These are phyloP conservation scores for Citrus glauca DNA, from an alignment of 345 rosid species.

Conservation along the genomic window DNA sequence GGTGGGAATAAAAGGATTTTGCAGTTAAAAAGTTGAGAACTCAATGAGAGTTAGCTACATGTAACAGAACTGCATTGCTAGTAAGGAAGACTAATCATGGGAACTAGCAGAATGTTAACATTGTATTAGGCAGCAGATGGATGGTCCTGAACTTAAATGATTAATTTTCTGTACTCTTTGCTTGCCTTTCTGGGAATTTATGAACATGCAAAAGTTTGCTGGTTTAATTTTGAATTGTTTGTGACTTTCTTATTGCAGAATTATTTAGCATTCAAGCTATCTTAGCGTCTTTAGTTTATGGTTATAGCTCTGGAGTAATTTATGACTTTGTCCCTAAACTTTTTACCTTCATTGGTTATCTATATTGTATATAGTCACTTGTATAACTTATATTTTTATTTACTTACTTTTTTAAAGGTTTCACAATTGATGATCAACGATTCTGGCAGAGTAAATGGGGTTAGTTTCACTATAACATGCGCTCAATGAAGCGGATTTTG, in stretches of 20 bases:
- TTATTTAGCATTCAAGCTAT: neutral
- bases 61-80: neutral
- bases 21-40: neutral
- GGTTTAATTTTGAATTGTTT: neutral
- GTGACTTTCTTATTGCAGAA: neutral
- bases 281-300: neutral
- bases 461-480: slow-evolving; percentile 19
- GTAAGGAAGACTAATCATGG: neutral
- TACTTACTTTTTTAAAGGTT: slow-evolving; percentile 29
- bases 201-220: neutral
- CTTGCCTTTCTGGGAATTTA: neutral
- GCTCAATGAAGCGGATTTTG: neutral
- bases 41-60: neutral
- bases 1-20: neutral
- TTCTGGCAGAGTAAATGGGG: slow-evolving; percentile 37
- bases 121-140: neutral
- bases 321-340: neutral
- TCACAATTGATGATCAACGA: slow-evolving; percentile 27
- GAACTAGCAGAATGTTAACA: neutral
- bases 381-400: no score
- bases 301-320: neutral
- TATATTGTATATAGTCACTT: neutral
- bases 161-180: neutral
- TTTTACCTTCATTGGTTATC: neutral
- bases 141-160: neutral